These are phyloP conservation scores for Fusarium annulatum DNA, from an alignment of 2,329 filamentous ascomycete species.

Conservation along the genomic window DNA sequence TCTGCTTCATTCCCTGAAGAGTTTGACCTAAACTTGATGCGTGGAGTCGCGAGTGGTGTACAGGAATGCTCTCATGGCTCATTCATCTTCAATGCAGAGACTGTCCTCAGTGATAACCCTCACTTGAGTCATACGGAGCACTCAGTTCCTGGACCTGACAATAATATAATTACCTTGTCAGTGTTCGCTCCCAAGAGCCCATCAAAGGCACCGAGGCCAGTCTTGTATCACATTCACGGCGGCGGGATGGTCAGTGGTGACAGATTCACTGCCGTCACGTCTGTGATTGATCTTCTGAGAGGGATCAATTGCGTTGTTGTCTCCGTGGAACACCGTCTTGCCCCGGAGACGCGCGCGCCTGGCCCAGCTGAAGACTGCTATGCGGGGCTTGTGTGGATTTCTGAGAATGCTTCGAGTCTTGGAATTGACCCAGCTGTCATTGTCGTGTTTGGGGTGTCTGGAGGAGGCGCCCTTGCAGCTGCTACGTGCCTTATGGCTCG, in stretches of 20 bases:
- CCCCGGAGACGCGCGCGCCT: not conserved
- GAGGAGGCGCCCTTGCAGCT: slow-evolving; percentile 6
- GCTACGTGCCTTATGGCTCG: slow-evolving; percentile 9
- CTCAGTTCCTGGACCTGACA: not conserved
- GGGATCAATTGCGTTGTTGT: not conserved
- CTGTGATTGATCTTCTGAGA: not conserved
- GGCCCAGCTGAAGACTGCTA: slow-evolving; percentile 11
- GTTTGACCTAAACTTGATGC: slow-evolving; percentile 7
- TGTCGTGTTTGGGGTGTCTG: slow-evolving; percentile 1
- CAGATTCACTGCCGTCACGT: not conserved
- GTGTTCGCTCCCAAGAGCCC: not conserved
- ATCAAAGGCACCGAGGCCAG: not conserved
- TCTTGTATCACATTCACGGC: slow-evolving; percentile 4
- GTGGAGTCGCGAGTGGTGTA: not conserved
- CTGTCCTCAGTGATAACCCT: not conserved
- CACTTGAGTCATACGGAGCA: not conserved
- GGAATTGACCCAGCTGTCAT: not conserved
- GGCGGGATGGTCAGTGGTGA: slow-evolving; percentile 8
- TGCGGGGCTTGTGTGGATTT: not conserved
- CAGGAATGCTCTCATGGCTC: slow-evolving; percentile 9
- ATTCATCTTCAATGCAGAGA: slow-evolving; percentile 4
- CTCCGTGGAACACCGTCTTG: slow-evolving; percentile 5
- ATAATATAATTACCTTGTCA: not conserved
- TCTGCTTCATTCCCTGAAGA: slow-evolving; percentile 10
- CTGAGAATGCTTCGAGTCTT: not conserved